Conservation (phyloP, 1,284 basidiomycete species). For the Ganoderma lucidum region DNA sequence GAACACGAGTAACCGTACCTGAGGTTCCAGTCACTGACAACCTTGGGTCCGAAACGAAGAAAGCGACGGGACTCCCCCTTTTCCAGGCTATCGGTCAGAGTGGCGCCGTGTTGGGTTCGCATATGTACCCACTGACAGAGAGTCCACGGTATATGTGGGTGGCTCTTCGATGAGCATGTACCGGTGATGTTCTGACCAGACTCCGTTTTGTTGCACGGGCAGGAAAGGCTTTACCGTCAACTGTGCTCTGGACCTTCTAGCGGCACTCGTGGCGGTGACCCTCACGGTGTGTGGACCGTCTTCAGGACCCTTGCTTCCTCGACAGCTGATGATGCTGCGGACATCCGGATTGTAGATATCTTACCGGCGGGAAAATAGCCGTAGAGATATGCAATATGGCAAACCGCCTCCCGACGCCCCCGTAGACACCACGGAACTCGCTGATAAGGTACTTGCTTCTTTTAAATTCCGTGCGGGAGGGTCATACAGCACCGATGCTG, state of each 20-base stretch:
- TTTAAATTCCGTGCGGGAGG: background rate
- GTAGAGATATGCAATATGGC: conserved; percentile 65
- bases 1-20: background rate
- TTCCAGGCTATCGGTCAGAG: conserved; percentile 81
- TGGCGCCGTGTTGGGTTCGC: conserved; percentile 76
- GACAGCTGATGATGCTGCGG: background rate
- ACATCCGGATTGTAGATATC: conserved; percentile 52
- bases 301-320: background rate
- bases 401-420: conserved; percentile 54
- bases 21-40: conserved; percentile 67
- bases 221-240: conserved; percentile 74
- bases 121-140: conserved; percentile 71
- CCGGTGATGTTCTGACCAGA: background rate
- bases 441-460: conserved; percentile 53
- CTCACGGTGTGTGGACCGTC: conserved; percentile 54
- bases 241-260: conserved; percentile 64
- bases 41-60: conserved; percentile 80
- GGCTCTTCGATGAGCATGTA: conserved; percentile 21
- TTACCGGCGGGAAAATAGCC: conserved; percentile 68
- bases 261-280: conserved; percentile 56
- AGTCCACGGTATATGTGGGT: conserved; percentile 68
- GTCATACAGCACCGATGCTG: background rate
- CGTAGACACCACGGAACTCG: conserved; percentile 72
- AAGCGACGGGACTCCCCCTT: conserved; percentile 76
- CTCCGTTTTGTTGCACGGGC: conserved; percentile 6